Conservation (phyloP, 768 basidiomycete genomes). For the Pleurotus sapidus region DNA sequence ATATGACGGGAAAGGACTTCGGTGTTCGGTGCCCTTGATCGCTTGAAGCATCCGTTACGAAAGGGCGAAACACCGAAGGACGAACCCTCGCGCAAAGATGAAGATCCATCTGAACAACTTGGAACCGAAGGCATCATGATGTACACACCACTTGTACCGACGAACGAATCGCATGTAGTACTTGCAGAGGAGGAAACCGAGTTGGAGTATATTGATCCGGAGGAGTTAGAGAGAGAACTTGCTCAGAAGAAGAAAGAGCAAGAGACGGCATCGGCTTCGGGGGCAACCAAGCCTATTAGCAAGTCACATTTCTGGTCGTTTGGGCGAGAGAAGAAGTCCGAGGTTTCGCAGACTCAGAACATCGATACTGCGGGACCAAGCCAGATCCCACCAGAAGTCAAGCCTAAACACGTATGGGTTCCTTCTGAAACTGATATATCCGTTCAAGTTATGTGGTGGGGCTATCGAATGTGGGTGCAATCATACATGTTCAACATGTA, state of each 20-base stretch:
- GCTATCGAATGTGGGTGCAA: constrained; percentile 53
- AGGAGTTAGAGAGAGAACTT: constrained; percentile 26
- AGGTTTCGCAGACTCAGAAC: neutral
- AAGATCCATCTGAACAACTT: constrained; percentile 32
- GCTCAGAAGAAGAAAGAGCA: constrained; percentile 20
- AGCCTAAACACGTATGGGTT: constrained; percentile 47
- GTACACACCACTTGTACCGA: constrained; percentile 68
- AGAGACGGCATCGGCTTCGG: constrained; percentile 7
- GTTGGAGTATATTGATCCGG: neutral
- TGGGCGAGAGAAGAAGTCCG: constrained; percentile 11
- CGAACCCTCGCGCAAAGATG: constrained; percentile 9
- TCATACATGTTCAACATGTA: neutral
- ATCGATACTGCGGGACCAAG: neutral
- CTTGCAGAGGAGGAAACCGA: constrained; percentile 61
- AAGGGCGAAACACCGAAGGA: constrained; percentile 7
- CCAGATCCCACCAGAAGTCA: constrained; percentile 14
- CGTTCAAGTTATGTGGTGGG: constrained; percentile 77
- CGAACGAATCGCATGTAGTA: constrained; percentile 59
- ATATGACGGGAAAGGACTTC: constrained; percentile 40
- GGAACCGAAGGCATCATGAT: constrained; percentile 66
- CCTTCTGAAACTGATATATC: constrained; percentile 76
- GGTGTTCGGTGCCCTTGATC: constrained; percentile 61
- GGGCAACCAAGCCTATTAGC: constrained; percentile 8
- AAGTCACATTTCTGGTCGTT: constrained; percentile 8
- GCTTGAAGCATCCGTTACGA: constrained; percentile 23